These are phyloP conservation scores for Fagopyrum homotropicum DNA, from an alignment of 148 eudicot genomes.

Conservation along the genomic window DNA sequence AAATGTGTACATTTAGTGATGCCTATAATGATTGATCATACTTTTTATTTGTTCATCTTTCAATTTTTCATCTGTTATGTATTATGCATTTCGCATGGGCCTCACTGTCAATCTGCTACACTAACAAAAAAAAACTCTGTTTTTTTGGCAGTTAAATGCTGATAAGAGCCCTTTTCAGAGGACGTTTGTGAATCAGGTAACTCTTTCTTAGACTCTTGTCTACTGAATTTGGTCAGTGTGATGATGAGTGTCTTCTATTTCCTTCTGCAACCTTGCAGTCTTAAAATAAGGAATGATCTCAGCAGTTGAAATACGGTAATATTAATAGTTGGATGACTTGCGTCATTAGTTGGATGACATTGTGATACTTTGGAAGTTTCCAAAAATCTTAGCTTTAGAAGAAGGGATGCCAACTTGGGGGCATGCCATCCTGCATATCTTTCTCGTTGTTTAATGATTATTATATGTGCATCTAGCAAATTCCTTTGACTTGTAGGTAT, in stretches of 20 bases:
- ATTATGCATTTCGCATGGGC: neutral
- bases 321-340: neutral
- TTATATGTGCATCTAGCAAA: too few species aligned
- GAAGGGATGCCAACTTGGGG: too few species aligned
- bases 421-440: too few species aligned
- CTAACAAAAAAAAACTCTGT: neutral
- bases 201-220: slow-evolving; percentile 5
- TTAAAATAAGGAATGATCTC: neutral
- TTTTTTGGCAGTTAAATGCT: slow-evolving; percentile 73
- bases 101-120: neutral
- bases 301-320: neutral
- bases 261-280: neutral
- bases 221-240: neutral
- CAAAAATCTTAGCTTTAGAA: too few species aligned
- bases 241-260: neutral
- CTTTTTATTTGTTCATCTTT: neutral
- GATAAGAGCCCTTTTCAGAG: slow-evolving; percentile 97
- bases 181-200: slow-evolving; percentile 96
- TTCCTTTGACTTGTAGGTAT: too few species aligned
- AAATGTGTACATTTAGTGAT: neutral
- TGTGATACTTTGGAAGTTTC: neutral
- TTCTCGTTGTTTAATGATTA: too few species aligned
- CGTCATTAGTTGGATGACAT: neutral
- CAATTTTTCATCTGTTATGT: neutral
- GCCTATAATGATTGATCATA: neutral